Base-by-base conservation (phyloP, 306 rosid genomes). In the Prunus mume region DNA sequence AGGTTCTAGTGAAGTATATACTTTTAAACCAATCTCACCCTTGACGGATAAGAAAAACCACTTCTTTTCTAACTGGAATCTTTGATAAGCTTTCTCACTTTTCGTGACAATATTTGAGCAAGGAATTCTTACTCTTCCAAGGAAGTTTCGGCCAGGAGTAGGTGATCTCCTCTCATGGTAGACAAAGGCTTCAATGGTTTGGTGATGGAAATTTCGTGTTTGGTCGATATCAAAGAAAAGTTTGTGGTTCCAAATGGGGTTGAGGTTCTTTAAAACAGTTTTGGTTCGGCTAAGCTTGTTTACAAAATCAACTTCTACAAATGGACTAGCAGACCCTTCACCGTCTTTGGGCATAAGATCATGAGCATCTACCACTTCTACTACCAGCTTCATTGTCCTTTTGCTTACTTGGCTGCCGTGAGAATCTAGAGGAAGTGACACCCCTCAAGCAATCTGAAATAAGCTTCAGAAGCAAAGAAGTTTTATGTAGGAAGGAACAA, bases 1-100 rank as follows among this genome's bases (percentile, higher is more conserved):
- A 72, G 79, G 77, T 27, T 78, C 85, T 72, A 85, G 79, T 79
- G 86, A 70, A 79, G 84, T 56, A 49, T 88, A 91, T 20, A 85
- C 65, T 91, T 88, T 90, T 7, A 91, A 84, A 82, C 91, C 91
- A 88, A 88, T 86, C 79, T 89, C 95, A 64, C 97, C 97, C 80
- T 83, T 89, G 67, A 86, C 95, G 80, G 91, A 25, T 45, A 90
- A 86, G 71, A 86, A 78, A 81, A 88, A 68, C 87, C 87, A 83
- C 86, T 86, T 91, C 60, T 81, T 88, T 73, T 85, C 89, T 19
- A 87, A 78, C 9, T 78, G 89, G 78, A 82, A 86, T 79, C 61
- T 82, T 80, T 90, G 93, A 73, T 90, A 86, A 72, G 85, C 90
- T 84, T 84, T 88, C 65, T 88, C 85, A 8, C 96, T 92, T 87